phyloP scores from a whole-genome alignment of 2,329 filamentous ascomycete genomes.

The Aschersonia sp. region DNA sequence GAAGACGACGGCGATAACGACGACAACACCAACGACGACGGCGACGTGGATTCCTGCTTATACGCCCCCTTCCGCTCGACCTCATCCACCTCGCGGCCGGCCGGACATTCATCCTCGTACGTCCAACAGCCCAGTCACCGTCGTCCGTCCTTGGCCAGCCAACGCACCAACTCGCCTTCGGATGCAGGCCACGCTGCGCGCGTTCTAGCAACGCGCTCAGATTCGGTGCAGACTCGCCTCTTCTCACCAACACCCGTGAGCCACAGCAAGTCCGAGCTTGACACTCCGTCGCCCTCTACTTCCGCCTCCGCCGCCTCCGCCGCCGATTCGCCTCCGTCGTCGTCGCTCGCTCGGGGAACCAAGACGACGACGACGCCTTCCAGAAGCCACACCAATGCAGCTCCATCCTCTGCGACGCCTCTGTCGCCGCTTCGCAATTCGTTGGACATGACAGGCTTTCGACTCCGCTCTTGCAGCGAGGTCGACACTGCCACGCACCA shows the following conservation, averaged over 20 bases:
- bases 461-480: conserved; percentile 45
- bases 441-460: conserved; percentile 41
- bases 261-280: conserved; percentile 33
- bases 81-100: conserved; percentile 3
- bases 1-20: conserved; percentile 32
- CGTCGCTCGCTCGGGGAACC: conserved; percentile 10
- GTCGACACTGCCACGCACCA: conserved; percentile 38
- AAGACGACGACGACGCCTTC: conserved; percentile 7
- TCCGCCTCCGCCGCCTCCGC: conserved; percentile 8
- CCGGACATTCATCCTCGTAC: conserved; percentile 5
- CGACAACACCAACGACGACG: conserved; percentile 18
- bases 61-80: conserved; percentile 6
- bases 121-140: conserved; percentile 10
- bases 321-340: conserved; percentile 21
- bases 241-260: conserved; percentile 24
- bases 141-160: conserved; percentile 16
- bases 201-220: conserved; percentile 12
- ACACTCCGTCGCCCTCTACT: conserved; percentile 15
- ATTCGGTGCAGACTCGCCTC: conserved; percentile 15
- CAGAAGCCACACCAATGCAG: conserved; percentile 11
- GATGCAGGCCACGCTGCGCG: conserved; percentile 16
- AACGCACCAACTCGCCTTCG: conserved; percentile 19
- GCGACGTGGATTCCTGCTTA: conserved; percentile 17
- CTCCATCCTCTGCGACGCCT: conserved; percentile 18
- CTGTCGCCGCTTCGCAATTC: conserved; percentile 42